These are phyloP conservation scores for Sungouiozyma intestinalis DNA, from an alignment of 805 yeast species.

Conservation along the genomic window DNA sequence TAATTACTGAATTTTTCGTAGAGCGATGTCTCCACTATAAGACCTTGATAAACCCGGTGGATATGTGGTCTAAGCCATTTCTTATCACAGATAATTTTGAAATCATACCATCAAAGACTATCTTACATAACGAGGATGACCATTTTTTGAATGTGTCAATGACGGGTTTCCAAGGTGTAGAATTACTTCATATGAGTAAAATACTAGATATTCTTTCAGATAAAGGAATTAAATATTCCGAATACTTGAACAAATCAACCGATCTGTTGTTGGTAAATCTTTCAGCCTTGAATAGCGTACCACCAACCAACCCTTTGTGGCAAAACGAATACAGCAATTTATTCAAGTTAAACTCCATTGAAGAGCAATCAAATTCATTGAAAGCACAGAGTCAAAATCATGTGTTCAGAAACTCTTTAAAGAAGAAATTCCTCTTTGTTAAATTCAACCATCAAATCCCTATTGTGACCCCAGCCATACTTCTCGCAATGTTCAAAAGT, in stretches of 20 bases:
- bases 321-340: conserved; percentile 22
- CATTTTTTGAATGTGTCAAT: conserved; percentile 34
- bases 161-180: conserved; percentile 73
- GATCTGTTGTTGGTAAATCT: conserved; percentile 24
- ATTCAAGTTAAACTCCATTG: conserved; percentile 8
- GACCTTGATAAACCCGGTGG: conserved; percentile 32
- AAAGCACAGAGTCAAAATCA: conserved; percentile 12
- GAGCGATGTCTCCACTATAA: conserved; percentile 62
- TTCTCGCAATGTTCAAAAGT: conserved; percentile 18
- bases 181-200: conserved; percentile 57
- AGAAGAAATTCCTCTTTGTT: conserved; percentile 25
- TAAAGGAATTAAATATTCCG: conserved; percentile 17
- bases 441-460: conserved; percentile 24
- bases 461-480: conserved; percentile 24
- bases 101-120: conserved; percentile 17
- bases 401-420: conserved; percentile 25
- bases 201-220: conserved; percentile 43
- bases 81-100: conserved; percentile 18
- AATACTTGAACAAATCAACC: conserved; percentile 21
- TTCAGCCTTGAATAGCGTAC: conserved; percentile 20
- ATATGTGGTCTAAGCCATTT: conserved; percentile 57
- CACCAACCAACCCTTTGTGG: conserved; percentile 20
- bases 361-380: conserved; percentile 4
- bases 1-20: conserved; percentile 72
- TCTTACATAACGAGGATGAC: conserved; percentile 11